These are phyloP conservation scores for Eucalyptus rudis DNA, from an alignment of 345 rosid species.

Conservation along the genomic window DNA sequence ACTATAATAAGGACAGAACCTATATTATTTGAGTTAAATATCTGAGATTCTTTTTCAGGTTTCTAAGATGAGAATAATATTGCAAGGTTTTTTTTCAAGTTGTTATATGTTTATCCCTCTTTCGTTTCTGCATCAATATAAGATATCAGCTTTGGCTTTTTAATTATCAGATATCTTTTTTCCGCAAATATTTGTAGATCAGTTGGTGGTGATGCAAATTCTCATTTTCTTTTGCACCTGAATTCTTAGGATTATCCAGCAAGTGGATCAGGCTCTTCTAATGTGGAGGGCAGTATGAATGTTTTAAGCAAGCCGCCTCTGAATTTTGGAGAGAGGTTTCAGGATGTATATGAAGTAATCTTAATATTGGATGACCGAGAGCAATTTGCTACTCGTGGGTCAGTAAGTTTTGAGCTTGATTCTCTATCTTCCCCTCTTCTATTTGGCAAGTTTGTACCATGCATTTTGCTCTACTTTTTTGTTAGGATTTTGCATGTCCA, in stretches of 20 bases:
- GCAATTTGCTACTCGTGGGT: slow-evolving; percentile 68
- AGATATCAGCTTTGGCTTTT: neutral
- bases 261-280: slow-evolving; percentile 15
- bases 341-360: slow-evolving; percentile 61
- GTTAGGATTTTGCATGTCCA: neutral
- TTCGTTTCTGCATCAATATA: neutral
- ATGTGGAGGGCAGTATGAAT: slow-evolving; percentile 11
- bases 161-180: neutral
- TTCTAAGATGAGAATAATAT: neutral
- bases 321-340: slow-evolving; percentile 61
- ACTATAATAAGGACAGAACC: neutral
- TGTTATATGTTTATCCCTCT: neutral
- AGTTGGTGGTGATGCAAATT: neutral
- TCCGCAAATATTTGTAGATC: neutral
- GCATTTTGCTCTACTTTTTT: neutral
- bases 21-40: neutral
- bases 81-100: neutral
- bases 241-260: slow-evolving; percentile 6
- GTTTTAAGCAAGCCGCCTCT: slow-evolving; percentile 54
- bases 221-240: neutral
- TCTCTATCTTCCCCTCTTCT: neutral
- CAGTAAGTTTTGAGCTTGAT: slow-evolving; percentile 9
- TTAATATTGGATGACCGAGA: slow-evolving; percentile 78
- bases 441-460: neutral
- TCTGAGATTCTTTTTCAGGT: neutral